Base-by-base conservation (phyloP, 495 filamentous ascomycete genomes). In the Opeltia flavorubescens region DNA sequence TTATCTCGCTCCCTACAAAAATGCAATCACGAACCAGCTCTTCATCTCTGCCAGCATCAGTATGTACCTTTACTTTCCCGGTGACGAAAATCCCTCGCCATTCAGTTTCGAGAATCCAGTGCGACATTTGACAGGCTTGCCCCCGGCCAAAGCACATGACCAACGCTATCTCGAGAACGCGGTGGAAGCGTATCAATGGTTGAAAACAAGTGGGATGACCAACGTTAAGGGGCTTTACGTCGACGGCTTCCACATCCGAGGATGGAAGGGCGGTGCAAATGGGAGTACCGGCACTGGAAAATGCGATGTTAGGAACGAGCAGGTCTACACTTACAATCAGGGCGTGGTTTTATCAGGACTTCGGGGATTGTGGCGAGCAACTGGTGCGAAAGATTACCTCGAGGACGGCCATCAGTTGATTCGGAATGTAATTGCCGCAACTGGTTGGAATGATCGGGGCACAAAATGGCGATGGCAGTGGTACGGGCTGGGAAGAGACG, bases 281-380 rank as follows among this genome's bases (percentile, higher is more conserved):
- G 72, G 70, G 2, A 63, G 51, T 40, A 71, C 67, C 8, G 71
- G 69, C 34, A 72, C 70, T 1, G 56, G 63, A 15, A 68, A 75
- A 38, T 96, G 86, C 59, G 86, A 95, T 56, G 59, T 71, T 13
- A 74, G 88, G 12, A 83, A 94, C 60, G 77, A 88, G 43, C 88
- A 89, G 79, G 79, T 94, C 5, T 93, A 91, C 62, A 89, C 89
- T 0, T 96, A 96, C 66, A 96, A 96, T 64, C 89, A 96, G 62
- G 89, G 89, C 21, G 87, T 95, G 12, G 51, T 96, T n/a, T 77
- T 98, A 17, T 84, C 83, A 24, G 89, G 86, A 9, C 69, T 89
- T 44, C 76, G 84, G 25, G 84, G 83, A 1, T 74, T 98, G 1
- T 94, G 80, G 73, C 71, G 78, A 23, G 73, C 67, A 21, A 95